These are phyloP conservation scores for Spathaspora gorwiae DNA, from an alignment of 805 yeast species.

Conservation along the genomic window DNA sequence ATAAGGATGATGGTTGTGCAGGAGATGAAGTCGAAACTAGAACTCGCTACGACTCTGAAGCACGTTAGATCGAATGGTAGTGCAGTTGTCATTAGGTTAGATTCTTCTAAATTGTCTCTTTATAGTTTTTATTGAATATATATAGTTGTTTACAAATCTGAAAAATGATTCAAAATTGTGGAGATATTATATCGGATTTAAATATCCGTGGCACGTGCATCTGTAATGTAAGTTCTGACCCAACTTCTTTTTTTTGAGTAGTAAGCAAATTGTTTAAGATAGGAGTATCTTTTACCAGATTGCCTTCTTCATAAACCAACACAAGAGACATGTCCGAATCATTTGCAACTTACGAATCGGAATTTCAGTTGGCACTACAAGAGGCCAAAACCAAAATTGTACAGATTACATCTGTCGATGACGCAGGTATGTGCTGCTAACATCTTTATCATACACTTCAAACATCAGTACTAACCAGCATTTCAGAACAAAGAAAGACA, in stretches of 20 bases:
- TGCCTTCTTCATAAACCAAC: not conserved
- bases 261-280: too few species aligned
- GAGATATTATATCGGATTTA: too few species aligned
- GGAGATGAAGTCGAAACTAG: constrained; percentile 58
- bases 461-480: constrained; percentile 14
- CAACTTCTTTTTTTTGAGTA: too few species aligned
- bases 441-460: not conserved
- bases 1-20: constrained; percentile 37
- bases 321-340: constrained; percentile 40
- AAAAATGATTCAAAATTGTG: too few species aligned
- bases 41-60: constrained; percentile 2
- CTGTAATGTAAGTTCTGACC: too few species aligned
- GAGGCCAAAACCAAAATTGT: constrained; percentile 66
- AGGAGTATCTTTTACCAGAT: not conserved
- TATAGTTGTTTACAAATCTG: too few species aligned
- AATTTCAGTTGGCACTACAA: constrained; percentile 62
- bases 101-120: too few species aligned
- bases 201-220: too few species aligned
- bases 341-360: constrained; percentile 63
- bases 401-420: constrained; percentile 43
- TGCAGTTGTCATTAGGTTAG: too few species aligned
- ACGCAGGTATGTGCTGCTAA: constrained; percentile 26
- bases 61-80: too few species aligned
- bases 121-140: too few species aligned
- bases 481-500: constrained; percentile 45